Evolutionary conservation across 257 asterid species (phyloP).

Genomic region (Oldenlandia corymbosa): DNA sequence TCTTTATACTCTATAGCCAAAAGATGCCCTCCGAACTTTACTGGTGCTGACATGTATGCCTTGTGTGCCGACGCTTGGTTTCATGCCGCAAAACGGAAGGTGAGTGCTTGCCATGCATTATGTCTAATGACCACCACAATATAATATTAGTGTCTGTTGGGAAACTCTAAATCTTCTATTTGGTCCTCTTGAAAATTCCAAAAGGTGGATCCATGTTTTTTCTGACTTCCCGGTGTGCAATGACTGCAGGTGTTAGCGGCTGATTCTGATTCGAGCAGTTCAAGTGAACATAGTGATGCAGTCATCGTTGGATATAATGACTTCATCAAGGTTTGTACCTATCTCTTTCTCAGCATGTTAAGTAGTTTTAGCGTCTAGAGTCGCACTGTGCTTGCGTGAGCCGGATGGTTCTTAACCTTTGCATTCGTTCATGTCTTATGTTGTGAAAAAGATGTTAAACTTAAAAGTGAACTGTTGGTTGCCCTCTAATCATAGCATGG

Average conservation of each 20-base stretch:
- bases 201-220: background rate
- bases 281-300: conserved; percentile 37
- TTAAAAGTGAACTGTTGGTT: no score
- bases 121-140: background rate
- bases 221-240: background rate
- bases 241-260: conserved; percentile 42
- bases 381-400: no score
- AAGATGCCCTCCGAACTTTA: conserved; percentile 90
- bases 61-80: conserved; percentile 99
- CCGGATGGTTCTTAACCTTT: no score
- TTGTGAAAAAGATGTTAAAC: no score
- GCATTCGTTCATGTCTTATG: no score
- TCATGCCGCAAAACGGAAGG: conserved; percentile 87
- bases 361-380: background rate
- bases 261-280: conserved; percentile 37
- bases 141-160: background rate
- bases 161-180: background rate
- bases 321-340: conserved; percentile 58
- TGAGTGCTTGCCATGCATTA: conserved; percentile 15
- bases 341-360: no score
- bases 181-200: background rate
- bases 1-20: conserved; percentile 65
- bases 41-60: conserved; percentile 98
- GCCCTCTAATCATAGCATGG: no score
- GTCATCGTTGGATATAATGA: conserved; percentile 70